Base-by-base conservation (phyloP, 1,139 yeast species). In the Geotrichum histeridarum region DNA sequence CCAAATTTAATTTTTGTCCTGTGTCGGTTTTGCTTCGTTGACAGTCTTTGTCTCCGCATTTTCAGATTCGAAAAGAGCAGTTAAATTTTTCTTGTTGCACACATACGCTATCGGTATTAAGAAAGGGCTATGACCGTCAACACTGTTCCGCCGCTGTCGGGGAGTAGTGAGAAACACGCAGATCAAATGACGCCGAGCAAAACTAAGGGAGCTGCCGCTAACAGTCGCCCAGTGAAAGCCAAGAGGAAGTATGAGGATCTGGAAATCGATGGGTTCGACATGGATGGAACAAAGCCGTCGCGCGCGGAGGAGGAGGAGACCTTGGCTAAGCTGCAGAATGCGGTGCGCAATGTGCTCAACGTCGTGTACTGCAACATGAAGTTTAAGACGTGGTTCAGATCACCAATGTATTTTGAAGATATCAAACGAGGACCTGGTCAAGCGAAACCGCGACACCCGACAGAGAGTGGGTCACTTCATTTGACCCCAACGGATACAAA, bases 321-420 rank as follows among this genome's bases (percentile, higher is more conserved):
- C 12, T 12, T 48, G 46, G 52, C 51, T 15, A 36, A 35, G n/a
- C 35, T 37, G 15, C 55, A 53, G 31, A 53, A 53, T 27, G 42
- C 41, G 14, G 43, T 53, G 11, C 44, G 55, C 32, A 53, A 53
- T 43, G 36, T 53, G 9, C 22, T 38, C 18, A 53, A 77, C 41
- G 86, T 89, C 6, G 78, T 77, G 38, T 78, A 85, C 57, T 96
- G 95, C 0, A 73, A 75, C 45, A 77, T 76, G 61, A 79, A 79
- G 60, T 83, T 88, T 59, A 78, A 80, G 53, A 83, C 96, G 1
- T 88, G 96, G 96, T 89, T 86, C 67, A 94, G 95, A 1, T 85
- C 86, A 63, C 80, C 87, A 3, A 94, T 89, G 0, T 84, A 87
- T 64, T 88, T 87, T 60, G 68, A 66, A 53, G 50, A 50, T 44